phyloP scores from a whole-genome alignment of 495 filamentous ascomycete genomes.

The Margaritispora aquatica region DNA sequence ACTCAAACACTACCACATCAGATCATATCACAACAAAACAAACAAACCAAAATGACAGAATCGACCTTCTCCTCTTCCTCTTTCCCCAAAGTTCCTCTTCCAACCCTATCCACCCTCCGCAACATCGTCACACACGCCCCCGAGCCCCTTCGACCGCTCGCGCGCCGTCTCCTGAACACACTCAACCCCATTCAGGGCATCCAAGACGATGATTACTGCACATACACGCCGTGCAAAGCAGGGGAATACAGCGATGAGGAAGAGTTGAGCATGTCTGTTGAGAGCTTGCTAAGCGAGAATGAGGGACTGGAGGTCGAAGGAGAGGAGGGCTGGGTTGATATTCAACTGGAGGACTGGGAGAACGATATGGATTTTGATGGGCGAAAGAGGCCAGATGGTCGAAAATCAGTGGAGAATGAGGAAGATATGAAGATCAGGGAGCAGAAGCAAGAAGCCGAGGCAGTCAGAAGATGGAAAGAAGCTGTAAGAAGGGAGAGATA shows the following conservation, averaged over 20 bases:
- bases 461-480: neutral
- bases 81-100: neutral
- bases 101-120: neutral
- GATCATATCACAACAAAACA: neutral
- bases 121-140: neutral
- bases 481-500: neutral
- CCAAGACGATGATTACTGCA: too few relatives aligned
- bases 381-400: too few relatives aligned
- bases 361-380: too few relatives aligned
- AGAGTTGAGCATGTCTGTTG: too few relatives aligned
- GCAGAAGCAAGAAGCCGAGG: neutral
- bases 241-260: neutral
- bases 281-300: too few relatives aligned
- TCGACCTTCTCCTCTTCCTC: neutral
- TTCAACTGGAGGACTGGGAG: too few relatives aligned
- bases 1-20: too few relatives aligned
- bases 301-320: neutral
- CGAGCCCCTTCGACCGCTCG: neutral
- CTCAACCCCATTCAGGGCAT: neutral
- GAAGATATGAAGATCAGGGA: neutral
- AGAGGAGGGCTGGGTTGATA: neutral
- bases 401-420: neutral
- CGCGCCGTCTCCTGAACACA: neutral
- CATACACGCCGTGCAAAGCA: too few relatives aligned
- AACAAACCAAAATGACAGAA: neutral